These are phyloP conservation scores for Orbilia brochopaga DNA, from an alignment of 2,329 filamentous ascomycete species.

Conservation along the genomic window DNA sequence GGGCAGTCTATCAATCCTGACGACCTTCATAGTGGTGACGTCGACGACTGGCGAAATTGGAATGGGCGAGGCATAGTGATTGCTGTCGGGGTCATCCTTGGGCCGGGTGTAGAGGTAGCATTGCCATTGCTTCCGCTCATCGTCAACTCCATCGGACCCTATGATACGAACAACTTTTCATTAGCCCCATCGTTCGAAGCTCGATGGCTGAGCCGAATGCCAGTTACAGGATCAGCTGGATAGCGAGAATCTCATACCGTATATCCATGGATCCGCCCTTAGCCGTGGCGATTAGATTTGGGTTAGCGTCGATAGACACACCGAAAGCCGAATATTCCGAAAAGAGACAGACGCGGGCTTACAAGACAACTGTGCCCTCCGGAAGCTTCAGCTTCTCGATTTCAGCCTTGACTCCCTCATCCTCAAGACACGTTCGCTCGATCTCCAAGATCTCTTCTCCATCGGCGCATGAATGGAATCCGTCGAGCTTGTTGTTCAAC, in stretches of 20 bases:
- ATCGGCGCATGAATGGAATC: constrained; percentile 67
- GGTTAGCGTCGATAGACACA: not conserved
- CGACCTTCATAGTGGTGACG: constrained; percentile 67
- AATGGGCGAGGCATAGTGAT: constrained; percentile 72
- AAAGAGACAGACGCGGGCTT: constrained; percentile 2
- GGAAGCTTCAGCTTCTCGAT: constrained; percentile 69
- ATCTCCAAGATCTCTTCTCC: constrained; percentile 67
- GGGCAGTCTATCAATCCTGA: constrained; percentile 72
- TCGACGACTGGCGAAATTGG: constrained; percentile 72
- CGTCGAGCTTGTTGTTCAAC: constrained; percentile 66
- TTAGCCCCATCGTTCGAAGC: not conserved
- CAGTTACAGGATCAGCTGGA: too few relatives aligned
- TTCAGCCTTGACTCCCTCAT: constrained; percentile 66
- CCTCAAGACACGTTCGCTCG: constrained; percentile 65
- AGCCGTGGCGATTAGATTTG: not conserved
- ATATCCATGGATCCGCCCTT: constrained; percentile 69
- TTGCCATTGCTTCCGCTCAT: constrained; percentile 65
- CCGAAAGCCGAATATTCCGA: too few relatives aligned
- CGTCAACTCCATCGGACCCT: constrained; percentile 64
- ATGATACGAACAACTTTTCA: not conserved
- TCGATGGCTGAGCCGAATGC: too few relatives aligned
- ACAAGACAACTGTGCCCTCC: constrained; percentile 65
- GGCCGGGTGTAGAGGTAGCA: constrained; percentile 70
- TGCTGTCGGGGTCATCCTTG: constrained; percentile 68
- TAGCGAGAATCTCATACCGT: constrained; percentile 59